phyloP scores from a whole-genome alignment of 208 protist genomes.

The Acanthamoeba triangularis region DNA sequence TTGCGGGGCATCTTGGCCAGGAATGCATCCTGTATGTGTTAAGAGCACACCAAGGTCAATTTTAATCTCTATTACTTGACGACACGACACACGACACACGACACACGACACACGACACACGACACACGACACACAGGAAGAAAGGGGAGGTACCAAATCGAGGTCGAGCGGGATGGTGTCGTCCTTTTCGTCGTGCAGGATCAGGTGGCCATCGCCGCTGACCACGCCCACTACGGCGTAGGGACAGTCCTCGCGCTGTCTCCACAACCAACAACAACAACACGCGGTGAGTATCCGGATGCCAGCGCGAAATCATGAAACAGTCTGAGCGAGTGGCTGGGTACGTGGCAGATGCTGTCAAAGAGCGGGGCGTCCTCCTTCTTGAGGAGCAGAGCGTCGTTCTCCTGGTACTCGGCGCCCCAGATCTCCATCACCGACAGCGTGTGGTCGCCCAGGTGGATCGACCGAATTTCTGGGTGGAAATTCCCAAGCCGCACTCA shows the following conservation, averaged over 20 bases:
- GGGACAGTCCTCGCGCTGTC: slow-evolving; percentile 85
- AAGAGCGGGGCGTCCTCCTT: slow-evolving; percentile 82
- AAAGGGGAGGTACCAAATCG: not conserved
- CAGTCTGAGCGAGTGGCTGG: not conserved
- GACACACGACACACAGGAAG: not conserved
- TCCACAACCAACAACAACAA: not conserved
- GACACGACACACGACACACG: no score
- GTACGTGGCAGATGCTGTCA: slow-evolving; percentile 81
- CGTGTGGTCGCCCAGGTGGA: slow-evolving; percentile 85
- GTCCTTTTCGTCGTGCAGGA: slow-evolving; percentile 80
- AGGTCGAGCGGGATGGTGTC: slow-evolving; percentile 77
- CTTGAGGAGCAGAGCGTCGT: slow-evolving; percentile 88
- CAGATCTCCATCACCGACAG: slow-evolving; percentile 92
- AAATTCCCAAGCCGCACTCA: not conserved
- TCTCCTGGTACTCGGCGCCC: slow-evolving; percentile 93
- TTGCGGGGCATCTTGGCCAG: slow-evolving; percentile 89
- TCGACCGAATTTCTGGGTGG: slow-evolving; percentile 48
- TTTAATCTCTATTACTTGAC: no score
- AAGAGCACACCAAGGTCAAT: not conserved
- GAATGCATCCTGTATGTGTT: not conserved
- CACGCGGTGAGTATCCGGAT: not conserved
- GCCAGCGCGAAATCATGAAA: not conserved
- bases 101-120: not conserved
- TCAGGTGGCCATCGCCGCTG: slow-evolving; percentile 88
- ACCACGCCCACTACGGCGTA: slow-evolving; percentile 88